Percentiles rank a stretch among this genome's conserved stretches.
phyloP scores from a whole-genome alignment of 805 yeast species.

The Metschnikowia peoriensis region DNA sequence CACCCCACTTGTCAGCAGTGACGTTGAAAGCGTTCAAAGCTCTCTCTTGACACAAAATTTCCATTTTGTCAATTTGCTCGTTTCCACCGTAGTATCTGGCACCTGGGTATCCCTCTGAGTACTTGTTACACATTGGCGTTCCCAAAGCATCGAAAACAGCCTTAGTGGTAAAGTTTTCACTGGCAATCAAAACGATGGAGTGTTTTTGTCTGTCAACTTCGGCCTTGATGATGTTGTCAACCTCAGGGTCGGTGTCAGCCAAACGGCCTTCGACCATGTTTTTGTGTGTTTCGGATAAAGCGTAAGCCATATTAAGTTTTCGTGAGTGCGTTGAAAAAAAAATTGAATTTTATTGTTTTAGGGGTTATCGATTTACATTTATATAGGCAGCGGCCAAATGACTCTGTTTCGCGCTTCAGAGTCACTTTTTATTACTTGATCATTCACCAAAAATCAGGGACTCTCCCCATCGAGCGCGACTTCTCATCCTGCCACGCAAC shows the following conservation, averaged over 20 bases:
- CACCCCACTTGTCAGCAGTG: conserved; percentile 89
- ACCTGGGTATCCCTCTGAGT: conserved; percentile 99
- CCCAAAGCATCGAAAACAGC: conserved; percentile 97
- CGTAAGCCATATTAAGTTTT: conserved; percentile 38
- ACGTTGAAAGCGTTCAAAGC: conserved; percentile 87
- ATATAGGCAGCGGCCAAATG: conserved; percentile 4
- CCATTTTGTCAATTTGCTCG: conserved; percentile 93
- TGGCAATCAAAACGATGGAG: conserved; percentile 91
- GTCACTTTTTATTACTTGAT: conserved; percentile 3
- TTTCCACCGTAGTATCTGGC: conserved; percentile 99
- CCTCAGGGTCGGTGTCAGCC: conserved; percentile 73
- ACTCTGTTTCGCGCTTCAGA: conserved; percentile 13
- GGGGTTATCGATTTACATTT: conserved; percentile 2
- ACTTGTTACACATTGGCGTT: conserved; percentile 97
- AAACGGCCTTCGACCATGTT: conserved; percentile 61
- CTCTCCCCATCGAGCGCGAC: conserved; percentile 1
- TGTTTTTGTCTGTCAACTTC: conserved; percentile 91
- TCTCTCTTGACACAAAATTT: conserved; percentile 87
- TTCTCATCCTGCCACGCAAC: background rate
- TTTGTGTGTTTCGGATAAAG: conserved; percentile 48
- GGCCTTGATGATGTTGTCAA: conserved; percentile 66
- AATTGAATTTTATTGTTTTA: background rate
- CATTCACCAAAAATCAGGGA: background rate
- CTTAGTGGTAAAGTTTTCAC: conserved; percentile 95
- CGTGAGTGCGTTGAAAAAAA: background rate